Evolutionary conservation across 2,329 filamentous ascomycete species (phyloP).

Genomic region (Aspergillus aculeatinus): DNA sequence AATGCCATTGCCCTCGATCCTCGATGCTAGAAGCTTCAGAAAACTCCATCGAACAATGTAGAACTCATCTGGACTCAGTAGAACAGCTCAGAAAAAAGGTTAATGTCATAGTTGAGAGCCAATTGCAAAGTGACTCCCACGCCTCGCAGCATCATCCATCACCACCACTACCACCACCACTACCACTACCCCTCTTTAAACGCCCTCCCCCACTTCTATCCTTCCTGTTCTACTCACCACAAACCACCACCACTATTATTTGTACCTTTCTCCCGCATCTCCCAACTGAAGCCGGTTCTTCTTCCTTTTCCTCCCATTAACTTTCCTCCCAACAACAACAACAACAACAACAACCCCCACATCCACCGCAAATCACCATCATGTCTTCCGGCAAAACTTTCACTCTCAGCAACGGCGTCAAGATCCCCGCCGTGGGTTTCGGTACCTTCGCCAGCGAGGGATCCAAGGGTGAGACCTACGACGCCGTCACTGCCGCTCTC

Average conservation of each 20-base stretch:
- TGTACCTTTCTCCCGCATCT: not conserved
- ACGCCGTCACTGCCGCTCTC: constrained; percentile 51
- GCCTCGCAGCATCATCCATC: constrained; percentile 2
- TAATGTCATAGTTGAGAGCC: not conserved
- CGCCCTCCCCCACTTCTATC: constrained; percentile 12
- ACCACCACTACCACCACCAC: not conserved
- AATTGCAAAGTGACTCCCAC: not conserved
- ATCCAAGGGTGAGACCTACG: constrained; percentile 58
- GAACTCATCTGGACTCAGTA: not conserved
- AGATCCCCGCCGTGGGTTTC: constrained; percentile 63
- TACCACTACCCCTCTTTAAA: constrained; percentile 7
- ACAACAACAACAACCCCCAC: not conserved
- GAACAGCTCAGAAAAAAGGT: not conserved
- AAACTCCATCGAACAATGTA: not conserved
- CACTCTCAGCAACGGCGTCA: constrained; percentile 58
- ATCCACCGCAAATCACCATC: constrained; percentile 17
- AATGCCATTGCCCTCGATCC: not conserved
- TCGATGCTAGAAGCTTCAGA: not conserved
- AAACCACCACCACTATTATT: not conserved
- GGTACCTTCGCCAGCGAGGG: constrained; percentile 69
- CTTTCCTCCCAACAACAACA: not conserved
- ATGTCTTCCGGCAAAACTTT: constrained; percentile 58
- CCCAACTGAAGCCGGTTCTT: not conserved
- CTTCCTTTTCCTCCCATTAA: not conserved
- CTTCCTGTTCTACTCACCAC: not conserved